A percentile compares a stretch with the other conserved stretches of the same genome.
phyloP scores from a whole-genome alignment of 2,329 filamentous ascomycete genomes.

The Zymoseptoria brevis region DNA sequence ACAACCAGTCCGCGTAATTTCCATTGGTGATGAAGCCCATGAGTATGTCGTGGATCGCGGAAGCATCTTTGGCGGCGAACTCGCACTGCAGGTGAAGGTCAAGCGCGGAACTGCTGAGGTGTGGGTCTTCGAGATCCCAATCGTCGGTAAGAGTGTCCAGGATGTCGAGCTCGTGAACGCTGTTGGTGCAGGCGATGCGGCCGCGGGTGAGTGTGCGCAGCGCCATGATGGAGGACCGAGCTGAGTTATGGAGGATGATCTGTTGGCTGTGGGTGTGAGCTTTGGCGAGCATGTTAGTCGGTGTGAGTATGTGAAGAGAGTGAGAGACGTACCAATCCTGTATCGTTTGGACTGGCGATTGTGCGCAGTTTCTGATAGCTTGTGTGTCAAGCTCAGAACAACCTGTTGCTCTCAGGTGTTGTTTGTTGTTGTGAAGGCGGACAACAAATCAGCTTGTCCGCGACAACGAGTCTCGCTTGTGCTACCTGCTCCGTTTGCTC shows the following conservation, averaged over 20 bases:
- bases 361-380: neutral
- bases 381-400: neutral
- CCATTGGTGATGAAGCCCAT: constrained; percentile 1
- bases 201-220: constrained; percentile 4
- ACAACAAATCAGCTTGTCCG: neutral
- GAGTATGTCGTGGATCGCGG: constrained; percentile 5
- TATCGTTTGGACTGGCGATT: neutral
- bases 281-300: neutral
- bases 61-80: constrained; percentile 6
- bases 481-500: neutral
- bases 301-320: neutral
- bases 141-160: constrained; percentile 6
- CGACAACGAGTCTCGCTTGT: neutral
- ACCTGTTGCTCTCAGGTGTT: neutral
- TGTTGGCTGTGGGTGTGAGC: neutral
- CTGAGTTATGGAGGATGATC: neutral
- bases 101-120: neutral
- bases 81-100: constrained; percentile 9
- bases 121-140: constrained; percentile 4
- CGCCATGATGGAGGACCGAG: neutral
- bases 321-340: neutral
- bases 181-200: constrained; percentile 6
- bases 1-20: neutral
- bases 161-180: constrained; percentile 4
- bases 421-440: neutral